Conservation (phyloP, 805 yeast genomes). For the Cyberlindnera japonica region DNA sequence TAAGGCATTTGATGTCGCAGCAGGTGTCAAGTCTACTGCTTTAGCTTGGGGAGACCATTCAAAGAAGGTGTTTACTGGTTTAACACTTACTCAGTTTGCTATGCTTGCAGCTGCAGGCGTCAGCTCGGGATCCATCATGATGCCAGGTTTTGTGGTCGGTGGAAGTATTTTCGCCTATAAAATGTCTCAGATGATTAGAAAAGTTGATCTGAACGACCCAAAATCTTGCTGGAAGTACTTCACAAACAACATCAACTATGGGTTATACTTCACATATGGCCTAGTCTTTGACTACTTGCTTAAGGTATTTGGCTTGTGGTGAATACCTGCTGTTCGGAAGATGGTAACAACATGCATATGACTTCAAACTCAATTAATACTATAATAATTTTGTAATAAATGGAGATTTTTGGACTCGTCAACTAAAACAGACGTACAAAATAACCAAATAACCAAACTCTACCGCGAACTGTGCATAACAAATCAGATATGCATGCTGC, state of each 20-base stretch:
- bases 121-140: slow-evolving; percentile 61
- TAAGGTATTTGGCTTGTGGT: slow-evolving; percentile 43
- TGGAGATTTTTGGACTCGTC: too few species aligned
- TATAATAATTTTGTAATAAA: too few species aligned
- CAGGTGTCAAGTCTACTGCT: slow-evolving; percentile 95
- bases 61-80: slow-evolving; percentile 60
- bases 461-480: too few species aligned
- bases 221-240: slow-evolving; percentile 80
- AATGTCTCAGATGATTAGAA: slow-evolving; percentile 60
- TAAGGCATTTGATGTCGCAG: slow-evolving; percentile 77
- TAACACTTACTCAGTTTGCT: slow-evolving; percentile 66
- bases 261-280: slow-evolving; percentile 63
- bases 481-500: too few species aligned
- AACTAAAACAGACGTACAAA: too few species aligned
- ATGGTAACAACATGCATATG: too few species aligned
- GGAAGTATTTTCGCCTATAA: slow-evolving; percentile 67
- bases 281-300: slow-evolving; percentile 62
- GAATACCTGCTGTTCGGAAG: slow-evolving; percentile 5
- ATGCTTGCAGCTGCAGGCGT: slow-evolving; percentile 65
- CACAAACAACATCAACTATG: slow-evolving; percentile 71
- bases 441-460: not conserved
- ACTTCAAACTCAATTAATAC: too few species aligned
- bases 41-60: slow-evolving; percentile 87
- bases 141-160: slow-evolving; percentile 76
- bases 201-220: slow-evolving; percentile 78